Evolutionary conservation across 1,284 basidiomycete genomes (phyloP).

Genomic region (Austropuccinia psidii): DNA sequence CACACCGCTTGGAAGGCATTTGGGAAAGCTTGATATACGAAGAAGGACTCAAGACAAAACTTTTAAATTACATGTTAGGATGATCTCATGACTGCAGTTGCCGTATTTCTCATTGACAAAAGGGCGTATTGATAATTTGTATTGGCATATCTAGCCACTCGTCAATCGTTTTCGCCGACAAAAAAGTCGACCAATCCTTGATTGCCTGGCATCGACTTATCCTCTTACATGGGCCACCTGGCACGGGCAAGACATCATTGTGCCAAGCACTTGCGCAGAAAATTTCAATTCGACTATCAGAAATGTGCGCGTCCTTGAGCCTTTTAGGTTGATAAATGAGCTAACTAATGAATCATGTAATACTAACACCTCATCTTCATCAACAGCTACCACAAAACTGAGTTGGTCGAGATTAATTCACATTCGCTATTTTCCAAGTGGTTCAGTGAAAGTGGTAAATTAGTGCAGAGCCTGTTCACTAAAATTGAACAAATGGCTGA

Average conservation of each 20-base stretch:
- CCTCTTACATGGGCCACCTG: constrained; percentile 89
- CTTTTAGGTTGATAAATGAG: too few relatives aligned
- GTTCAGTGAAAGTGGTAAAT: constrained; percentile 96
- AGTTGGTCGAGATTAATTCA: constrained; percentile 92
- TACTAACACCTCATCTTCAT: background rate
- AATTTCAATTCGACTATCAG: constrained; percentile 76
- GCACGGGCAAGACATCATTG: constrained; percentile 93
- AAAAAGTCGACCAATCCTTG: constrained; percentile 16
- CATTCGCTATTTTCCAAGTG: constrained; percentile 56
- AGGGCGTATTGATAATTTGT: too few relatives aligned
- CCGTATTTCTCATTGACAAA: too few relatives aligned
- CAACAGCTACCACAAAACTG: constrained; percentile 68
- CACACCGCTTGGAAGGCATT: constrained; percentile 15
- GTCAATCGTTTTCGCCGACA: constrained; percentile 25
- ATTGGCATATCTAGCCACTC: background rate
- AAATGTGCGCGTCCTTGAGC: too few relatives aligned
- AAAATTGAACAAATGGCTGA: constrained; percentile 78
- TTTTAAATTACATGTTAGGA: constrained; percentile 33
- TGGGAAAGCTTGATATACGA: constrained; percentile 36
- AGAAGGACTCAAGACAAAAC: constrained; percentile 24
- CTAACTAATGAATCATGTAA: background rate
- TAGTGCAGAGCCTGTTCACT: constrained; percentile 86
- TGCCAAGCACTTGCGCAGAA: constrained; percentile 94
- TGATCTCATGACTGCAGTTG: background rate
- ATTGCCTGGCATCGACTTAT: constrained; percentile 53